phyloP scores from a whole-genome alignment of 805 yeast genomes.

The Pachysolen tannophilus region DNA sequence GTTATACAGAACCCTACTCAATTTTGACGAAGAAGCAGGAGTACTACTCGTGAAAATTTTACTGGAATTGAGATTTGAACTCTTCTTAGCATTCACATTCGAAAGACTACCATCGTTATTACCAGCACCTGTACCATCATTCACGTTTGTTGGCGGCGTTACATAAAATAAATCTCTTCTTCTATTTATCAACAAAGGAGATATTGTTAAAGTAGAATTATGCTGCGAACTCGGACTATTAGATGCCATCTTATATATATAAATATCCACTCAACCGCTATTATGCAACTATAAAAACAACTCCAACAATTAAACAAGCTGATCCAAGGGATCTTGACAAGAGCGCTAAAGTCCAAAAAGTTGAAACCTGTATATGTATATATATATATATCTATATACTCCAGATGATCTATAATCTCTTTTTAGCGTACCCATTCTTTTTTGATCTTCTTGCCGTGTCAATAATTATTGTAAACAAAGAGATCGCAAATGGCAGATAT shows the following conservation, averaged over 20 bases:
- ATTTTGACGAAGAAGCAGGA: slow-evolving; percentile 17
- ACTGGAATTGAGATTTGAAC: slow-evolving; percentile 9
- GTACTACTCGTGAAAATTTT: slow-evolving; percentile 6
- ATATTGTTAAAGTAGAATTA: slow-evolving; percentile 65
- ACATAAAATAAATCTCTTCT: slow-evolving; percentile 22
- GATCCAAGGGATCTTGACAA: no score
- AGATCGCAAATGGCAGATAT: no score
- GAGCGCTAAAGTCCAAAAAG: no score
- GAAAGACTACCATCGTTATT: background rate
- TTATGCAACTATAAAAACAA: no score
- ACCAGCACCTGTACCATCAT: background rate
- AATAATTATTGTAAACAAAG: no score
- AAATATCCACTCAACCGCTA: no score
- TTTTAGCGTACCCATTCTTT: no score
- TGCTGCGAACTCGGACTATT: slow-evolving; percentile 39
- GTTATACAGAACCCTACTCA: slow-evolving; percentile 7
- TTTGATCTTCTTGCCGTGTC: no score
- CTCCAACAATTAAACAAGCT: no score
- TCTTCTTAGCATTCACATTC: slow-evolving; percentile 10
- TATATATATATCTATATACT: no score
- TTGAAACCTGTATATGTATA: no score
- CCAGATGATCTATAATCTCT: no score
- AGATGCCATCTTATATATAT: slow-evolving; percentile 1
- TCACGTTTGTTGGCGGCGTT: slow-evolving; percentile 29
- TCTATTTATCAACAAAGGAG: slow-evolving; percentile 46